A percentile compares a stretch with the other conserved stretches of the same genome.
Conservation (phyloP, 2,329 filamentous ascomycete species). For the Aspergillus jensenii region DNA sequence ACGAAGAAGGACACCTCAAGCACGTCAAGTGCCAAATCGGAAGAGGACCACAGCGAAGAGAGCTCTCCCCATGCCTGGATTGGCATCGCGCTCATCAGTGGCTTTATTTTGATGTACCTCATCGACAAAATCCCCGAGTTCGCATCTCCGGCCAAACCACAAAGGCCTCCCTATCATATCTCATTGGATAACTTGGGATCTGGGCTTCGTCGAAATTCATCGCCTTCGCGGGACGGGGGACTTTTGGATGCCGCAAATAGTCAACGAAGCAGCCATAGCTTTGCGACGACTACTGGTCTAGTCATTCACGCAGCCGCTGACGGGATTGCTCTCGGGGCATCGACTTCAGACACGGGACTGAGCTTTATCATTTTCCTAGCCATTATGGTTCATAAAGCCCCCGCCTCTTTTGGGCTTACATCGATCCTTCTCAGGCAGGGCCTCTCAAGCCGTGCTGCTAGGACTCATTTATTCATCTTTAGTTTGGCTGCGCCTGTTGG, state of each 20-base stretch:
- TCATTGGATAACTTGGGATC: conserved; percentile 77
- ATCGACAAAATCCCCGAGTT: conserved; percentile 83
- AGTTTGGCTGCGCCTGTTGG: conserved; percentile 87
- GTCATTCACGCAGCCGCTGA: conserved; percentile 95
- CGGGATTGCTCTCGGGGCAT: conserved; percentile 92
- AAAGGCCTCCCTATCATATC: conserved; percentile 76
- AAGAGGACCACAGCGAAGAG: conserved; percentile 44
- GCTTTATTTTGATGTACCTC: conserved; percentile 96
- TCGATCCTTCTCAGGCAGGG: conserved; percentile 89
- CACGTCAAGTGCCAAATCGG: conserved; percentile 35
- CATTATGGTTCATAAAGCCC: conserved; percentile 97
- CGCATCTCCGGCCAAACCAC: conserved; percentile 63
- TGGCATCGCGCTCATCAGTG: conserved; percentile 79
- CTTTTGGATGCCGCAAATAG: conserved; percentile 33
- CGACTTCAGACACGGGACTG: conserved; percentile 73
- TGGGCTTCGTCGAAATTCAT: conserved; percentile 48
- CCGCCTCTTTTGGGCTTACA: conserved; percentile 90
- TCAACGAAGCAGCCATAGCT: conserved; percentile 48
- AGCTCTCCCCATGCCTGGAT: conserved; percentile 70
- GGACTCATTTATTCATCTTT: conserved; percentile 85
- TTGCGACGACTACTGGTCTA: conserved; percentile 89
- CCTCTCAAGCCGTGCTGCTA: conserved; percentile 78
- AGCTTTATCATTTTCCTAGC: conserved; percentile 92
- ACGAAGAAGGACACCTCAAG: conserved; percentile 29
- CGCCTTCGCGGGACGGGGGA: conserved; percentile 40